A percentile compares a stretch with the other conserved stretches of the same genome.
Evolutionary conservation across 305 asterid species (phyloP).

Genomic region (Ilex paraguariensis): DNA sequence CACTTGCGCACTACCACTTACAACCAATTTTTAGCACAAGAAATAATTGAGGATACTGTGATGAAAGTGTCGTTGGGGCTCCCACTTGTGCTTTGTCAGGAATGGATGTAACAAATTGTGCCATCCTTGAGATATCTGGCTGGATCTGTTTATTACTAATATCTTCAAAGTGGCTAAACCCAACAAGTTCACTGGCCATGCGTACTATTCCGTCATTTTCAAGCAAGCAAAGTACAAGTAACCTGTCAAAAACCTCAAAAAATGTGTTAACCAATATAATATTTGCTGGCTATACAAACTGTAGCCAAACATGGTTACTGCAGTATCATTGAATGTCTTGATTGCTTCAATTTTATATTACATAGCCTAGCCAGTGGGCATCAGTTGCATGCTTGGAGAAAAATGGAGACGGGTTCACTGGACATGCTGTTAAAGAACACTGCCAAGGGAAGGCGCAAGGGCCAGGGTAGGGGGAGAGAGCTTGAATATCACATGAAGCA

Average conservation of each 20-base stretch:
- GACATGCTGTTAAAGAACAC: background rate
- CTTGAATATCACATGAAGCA: conserved; percentile 11
- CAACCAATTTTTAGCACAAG: background rate
- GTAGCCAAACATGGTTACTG: background rate
- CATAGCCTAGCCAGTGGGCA: too few relatives aligned
- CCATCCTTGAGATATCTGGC: conserved; percentile 46
- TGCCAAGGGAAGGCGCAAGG: background rate
- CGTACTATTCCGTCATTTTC: conserved; percentile 59
- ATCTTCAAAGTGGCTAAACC: conserved; percentile 36
- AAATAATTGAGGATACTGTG: conserved; percentile 65
- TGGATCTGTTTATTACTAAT: conserved; percentile 43
- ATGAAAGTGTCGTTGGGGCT: conserved; percentile 58
- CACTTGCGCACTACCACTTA: background rate
- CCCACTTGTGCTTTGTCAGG: conserved; percentile 87
- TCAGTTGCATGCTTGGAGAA: too few relatives aligned
- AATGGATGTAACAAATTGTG: conserved; percentile 80
- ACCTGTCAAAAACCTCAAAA: conserved; percentile 37
- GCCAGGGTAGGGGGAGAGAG: background rate
- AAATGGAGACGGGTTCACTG: background rate
- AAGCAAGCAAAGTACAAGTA: conserved; percentile 71
- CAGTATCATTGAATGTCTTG: background rate
- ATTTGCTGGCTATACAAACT: background rate
- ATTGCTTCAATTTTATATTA: too few relatives aligned
- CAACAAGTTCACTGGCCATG: conserved; percentile 49
- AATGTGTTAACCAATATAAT: too few relatives aligned